Evolutionary conservation across 2,329 filamentous ascomycete genomes (phyloP).

Genomic region (Fusarium irregulare): DNA sequence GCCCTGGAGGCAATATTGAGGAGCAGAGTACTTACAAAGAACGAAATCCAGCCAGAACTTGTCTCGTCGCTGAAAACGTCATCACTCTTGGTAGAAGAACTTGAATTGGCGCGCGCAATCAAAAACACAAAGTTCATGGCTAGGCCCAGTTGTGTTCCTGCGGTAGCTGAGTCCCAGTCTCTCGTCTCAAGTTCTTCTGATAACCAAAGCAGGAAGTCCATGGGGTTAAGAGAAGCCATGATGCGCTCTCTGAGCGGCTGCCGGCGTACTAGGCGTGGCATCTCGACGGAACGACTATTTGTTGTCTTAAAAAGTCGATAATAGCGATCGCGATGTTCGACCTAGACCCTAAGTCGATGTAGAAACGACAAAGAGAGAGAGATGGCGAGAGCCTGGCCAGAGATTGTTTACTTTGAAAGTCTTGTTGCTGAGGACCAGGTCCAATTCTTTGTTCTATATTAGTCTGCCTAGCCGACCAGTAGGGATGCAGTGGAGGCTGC

Average conservation of each 20-base stretch:
- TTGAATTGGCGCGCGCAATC: slow-evolving; percentile 82
- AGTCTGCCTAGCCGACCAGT: slow-evolving; percentile 34
- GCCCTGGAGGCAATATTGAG: neutral
- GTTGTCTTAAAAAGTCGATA: neutral
- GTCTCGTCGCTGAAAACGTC: slow-evolving; percentile 85
- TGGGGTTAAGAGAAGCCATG: slow-evolving; percentile 82
- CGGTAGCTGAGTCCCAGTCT: slow-evolving; percentile 86
- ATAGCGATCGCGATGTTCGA: slow-evolving; percentile 7
- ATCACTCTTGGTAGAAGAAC: slow-evolving; percentile 66
- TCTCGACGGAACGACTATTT: slow-evolving; percentile 49
- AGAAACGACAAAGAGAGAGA: slow-evolving; percentile 11
- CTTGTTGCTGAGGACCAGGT: slow-evolving; percentile 35
- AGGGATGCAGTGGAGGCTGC: slow-evolving; percentile 11
- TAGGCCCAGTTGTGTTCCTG: slow-evolving; percentile 80
- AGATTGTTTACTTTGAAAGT: slow-evolving; percentile 46
- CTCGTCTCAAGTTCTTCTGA: slow-evolving; percentile 93
- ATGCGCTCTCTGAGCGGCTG: slow-evolving; percentile 84
- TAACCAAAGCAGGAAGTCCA: slow-evolving; percentile 90
- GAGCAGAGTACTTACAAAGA: slow-evolving; percentile 59
- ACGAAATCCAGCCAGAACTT: slow-evolving; percentile 72
- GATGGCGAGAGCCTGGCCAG: slow-evolving; percentile 9
- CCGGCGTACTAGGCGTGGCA: slow-evolving; percentile 84
- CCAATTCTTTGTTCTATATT: slow-evolving; percentile 35
- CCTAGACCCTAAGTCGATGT: neutral
- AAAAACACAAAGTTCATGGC: slow-evolving; percentile 83